Evolutionary conservation across 2,329 filamentous ascomycete species (phyloP).

Genomic region (Aspergillus melleus): DNA sequence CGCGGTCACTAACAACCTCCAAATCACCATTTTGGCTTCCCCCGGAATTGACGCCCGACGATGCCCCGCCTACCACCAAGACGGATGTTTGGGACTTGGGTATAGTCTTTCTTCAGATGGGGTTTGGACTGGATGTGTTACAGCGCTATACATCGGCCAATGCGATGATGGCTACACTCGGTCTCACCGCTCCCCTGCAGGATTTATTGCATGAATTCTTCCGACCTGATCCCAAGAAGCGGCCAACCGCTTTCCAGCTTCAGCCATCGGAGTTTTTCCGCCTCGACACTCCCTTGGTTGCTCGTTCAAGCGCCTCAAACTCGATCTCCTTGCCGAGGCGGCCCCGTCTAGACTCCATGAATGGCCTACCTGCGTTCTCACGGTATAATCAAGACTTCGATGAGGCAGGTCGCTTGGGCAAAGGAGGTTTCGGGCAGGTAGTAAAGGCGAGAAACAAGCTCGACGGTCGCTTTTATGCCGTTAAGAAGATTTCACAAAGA

Average conservation of each 20-base stretch:
- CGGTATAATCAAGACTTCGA: conserved; percentile 88
- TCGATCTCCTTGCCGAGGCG: conserved; percentile 50
- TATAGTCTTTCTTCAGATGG: conserved; percentile 88
- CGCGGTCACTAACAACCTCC: conserved; percentile 52
- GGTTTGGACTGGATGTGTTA: conserved; percentile 77
- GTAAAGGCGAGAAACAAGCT: conserved; percentile 93
- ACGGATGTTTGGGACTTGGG: conserved; percentile 96
- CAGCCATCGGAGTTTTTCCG: conserved; percentile 54
- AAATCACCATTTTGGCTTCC: conserved; percentile 82
- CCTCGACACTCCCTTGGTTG: conserved; percentile 38
- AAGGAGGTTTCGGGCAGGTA: conserved; percentile 94
- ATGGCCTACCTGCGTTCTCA: conserved; percentile 58
- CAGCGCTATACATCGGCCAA: conserved; percentile 77
- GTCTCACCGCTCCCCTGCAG: conserved; percentile 71
- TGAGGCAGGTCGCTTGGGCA: conserved; percentile 83
- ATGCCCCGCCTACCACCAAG: conserved; percentile 62
- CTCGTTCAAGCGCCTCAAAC: conserved; percentile 44
- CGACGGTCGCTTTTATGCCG: conserved; percentile 89
- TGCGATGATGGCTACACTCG: conserved; percentile 68
- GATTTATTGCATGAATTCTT: conserved; percentile 85
- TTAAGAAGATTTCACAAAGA: conserved; percentile 91
- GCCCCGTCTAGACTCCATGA: conserved; percentile 63
- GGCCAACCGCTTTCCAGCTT: conserved; percentile 76
- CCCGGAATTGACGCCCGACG: conserved; percentile 69
- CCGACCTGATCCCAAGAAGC: conserved; percentile 77